Evolutionary conservation across 345 rosid species (phyloP), one percentile per base, ranked within the genome.

Genomic region (Bruguiera parviflora): DNA sequence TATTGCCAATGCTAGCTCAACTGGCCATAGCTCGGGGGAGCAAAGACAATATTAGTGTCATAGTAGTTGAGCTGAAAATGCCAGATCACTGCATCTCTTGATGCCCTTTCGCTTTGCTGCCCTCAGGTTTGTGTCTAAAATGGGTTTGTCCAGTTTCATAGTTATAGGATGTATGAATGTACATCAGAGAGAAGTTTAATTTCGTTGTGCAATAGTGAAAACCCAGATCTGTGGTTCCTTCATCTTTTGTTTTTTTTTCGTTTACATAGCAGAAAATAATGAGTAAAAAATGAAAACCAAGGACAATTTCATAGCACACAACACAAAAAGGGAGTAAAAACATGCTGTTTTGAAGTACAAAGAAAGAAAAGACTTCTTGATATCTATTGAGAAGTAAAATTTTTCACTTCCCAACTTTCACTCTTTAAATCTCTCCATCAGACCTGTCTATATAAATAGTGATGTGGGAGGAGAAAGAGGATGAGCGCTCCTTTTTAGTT

Each of bases 381-480:
- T 83, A 39, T 65, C 63, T 68, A 73, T 70, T 43, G 82, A 71
- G 83, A 79, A 71, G 83, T 64, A 68, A 58, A 49, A 58, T 77
- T 67, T 75, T 66, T 74, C 20, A 49, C 80, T 67, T 80, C 84
- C 75, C 83, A 73, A 69, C 39, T 58, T 29, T 65, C 81, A 71
- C 76, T 61, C 73, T 65, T 67, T 75, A 24, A 64, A 29, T 72
- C 65, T 82, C 64, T 82, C 68, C 68, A 56, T 39, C 79, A 81
- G 63, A 64, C 33, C 80, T 74, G 68, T 77, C 68, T 63, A 68
- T 69, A 64, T 73, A 79, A 24, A 5, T 62, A 43, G 58, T 71
- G 69, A 81, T 64, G 74, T 60, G 75, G 88, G 83, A 88, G 88
- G 76, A 43, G 91, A 88, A 87, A 95, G 97, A 90, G 99, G 99